Percentiles rank a stretch among this genome's conserved stretches.
Conservation (phyloP, 495 filamentous ascomycete species). For the Penicillium ochrochloron region DNA sequence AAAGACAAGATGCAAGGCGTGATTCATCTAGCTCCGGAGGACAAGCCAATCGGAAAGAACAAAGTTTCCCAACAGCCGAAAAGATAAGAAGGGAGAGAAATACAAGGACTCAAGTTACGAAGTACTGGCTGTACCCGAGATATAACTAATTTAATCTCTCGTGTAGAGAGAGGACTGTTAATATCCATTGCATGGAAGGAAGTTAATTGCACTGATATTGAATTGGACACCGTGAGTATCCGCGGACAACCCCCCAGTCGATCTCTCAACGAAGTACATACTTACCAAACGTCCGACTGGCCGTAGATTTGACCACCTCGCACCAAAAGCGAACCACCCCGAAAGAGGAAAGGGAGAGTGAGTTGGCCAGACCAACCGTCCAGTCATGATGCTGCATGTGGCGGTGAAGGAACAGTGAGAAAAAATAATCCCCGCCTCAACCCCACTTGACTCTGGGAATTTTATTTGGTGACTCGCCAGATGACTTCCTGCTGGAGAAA, state of each 20-base stretch:
- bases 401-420: slow-evolving; percentile 45
- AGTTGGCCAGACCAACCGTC: slow-evolving; percentile 33
- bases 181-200: background rate
- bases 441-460: slow-evolving; percentile 39
- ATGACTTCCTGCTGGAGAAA: background rate
- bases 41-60: slow-evolving; percentile 18
- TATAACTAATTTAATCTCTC: background rate
- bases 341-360: slow-evolving; percentile 34
- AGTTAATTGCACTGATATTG: slow-evolving; percentile 4
- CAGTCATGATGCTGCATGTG: slow-evolving; percentile 43
- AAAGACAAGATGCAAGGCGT: slow-evolving; percentile 19
- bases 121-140: background rate
- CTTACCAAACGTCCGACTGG: slow-evolving; percentile 4
- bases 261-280: background rate
- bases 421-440: slow-evolving; percentile 45
- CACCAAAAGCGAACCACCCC: slow-evolving; percentile 23
- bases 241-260: background rate
- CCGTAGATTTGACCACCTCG: slow-evolving; percentile 4
- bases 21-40: slow-evolving; percentile 13
- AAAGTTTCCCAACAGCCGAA: slow-evolving; percentile 7
- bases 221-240: background rate
- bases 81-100: slow-evolving; percentile 7
- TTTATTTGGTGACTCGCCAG: slow-evolving; percentile 4
- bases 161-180: background rate
- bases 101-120: background rate